Percentiles rank a stretch among this genome's conserved stretches.
Conservation (phyloP, 352 stramenopile genomes). For the Globisporangium okanoganense region DNA sequence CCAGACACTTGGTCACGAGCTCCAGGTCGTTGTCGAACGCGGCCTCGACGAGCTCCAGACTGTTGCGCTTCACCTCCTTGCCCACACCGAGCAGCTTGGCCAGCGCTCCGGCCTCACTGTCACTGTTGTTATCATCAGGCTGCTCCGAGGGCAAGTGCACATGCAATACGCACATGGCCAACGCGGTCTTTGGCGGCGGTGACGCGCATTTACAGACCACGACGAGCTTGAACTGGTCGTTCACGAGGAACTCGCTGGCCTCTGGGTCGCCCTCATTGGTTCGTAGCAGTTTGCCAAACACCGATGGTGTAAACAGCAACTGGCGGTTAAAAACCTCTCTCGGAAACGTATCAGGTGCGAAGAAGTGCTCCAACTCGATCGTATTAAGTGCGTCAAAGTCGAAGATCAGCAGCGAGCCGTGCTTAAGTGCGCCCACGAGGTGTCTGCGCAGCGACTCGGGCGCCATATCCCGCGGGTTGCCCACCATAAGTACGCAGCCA, state of each 20-base stretch:
- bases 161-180: constrained; percentile 64
- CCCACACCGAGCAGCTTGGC: constrained; percentile 47
- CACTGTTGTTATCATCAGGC: neutral
- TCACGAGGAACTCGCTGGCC: constrained; percentile 59
- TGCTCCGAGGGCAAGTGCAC: constrained; percentile 27
- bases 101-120: constrained; percentile 22
- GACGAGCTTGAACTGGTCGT: constrained; percentile 86
- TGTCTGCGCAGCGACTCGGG: constrained; percentile 59
- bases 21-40: constrained; percentile 88
- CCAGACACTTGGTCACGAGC: constrained; percentile 55
- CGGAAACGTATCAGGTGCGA: constrained; percentile 61
- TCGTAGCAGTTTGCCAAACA: constrained; percentile 46
- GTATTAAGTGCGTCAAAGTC: constrained; percentile 66
- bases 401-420: constrained; percentile 72
- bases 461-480: constrained; percentile 68
- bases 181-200: constrained; percentile 46
- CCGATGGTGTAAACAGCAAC: constrained; percentile 60
- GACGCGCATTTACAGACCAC: constrained; percentile 49
- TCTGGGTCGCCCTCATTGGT: constrained; percentile 46
- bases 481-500: constrained; percentile 73
- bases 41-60: constrained; percentile 78
- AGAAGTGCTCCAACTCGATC: constrained; percentile 80
- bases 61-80: constrained; percentile 73
- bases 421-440: constrained; percentile 67
- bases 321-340: constrained; percentile 63